Conservation (phyloP, 2,329 filamentous ascomycete genomes). For the Lachnellula subtilissima region DNA sequence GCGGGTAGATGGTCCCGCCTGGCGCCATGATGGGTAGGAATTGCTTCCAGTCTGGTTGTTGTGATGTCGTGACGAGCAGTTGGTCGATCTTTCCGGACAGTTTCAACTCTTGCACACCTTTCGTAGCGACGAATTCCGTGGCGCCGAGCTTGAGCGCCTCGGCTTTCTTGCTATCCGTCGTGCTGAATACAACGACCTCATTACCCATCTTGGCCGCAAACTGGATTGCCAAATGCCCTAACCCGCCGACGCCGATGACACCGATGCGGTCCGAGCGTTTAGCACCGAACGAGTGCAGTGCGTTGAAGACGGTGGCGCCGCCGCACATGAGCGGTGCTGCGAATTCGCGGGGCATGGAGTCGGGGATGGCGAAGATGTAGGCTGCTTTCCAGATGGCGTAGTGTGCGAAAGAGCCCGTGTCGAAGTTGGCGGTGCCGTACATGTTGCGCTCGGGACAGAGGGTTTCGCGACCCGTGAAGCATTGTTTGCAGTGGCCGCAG, state of each 20-base stretch:
- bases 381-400: slow-evolving; percentile 36
- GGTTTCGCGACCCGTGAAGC: slow-evolving; percentile 40
- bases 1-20: slow-evolving; percentile 58
- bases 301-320: slow-evolving; percentile 39
- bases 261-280: slow-evolving; percentile 31
- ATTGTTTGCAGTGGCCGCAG: slow-evolving; percentile 42
- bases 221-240: slow-evolving; percentile 60
- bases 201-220: slow-evolving; percentile 60
- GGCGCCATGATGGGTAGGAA: slow-evolving; percentile 58
- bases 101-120: slow-evolving; percentile 25
- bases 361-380: slow-evolving; percentile 38
- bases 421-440: slow-evolving; percentile 39
- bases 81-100: slow-evolving; percentile 26
- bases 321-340: slow-evolving; percentile 45
- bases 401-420: slow-evolving; percentile 44
- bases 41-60: slow-evolving; percentile 52
- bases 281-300: slow-evolving; percentile 33
- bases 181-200: slow-evolving; percentile 54
- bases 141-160: slow-evolving; percentile 57
- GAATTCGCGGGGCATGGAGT: slow-evolving; percentile 33
- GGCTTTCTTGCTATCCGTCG: slow-evolving; percentile 57
- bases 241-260: slow-evolving; percentile 53
- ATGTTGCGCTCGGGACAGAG: slow-evolving; percentile 39
- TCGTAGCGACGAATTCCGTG: slow-evolving; percentile 46
- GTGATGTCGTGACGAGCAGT: slow-evolving; percentile 28